These are phyloP conservation scores for Fusarium transvaalense DNA, from an alignment of 2,329 filamentous ascomycete species.

Conservation along the genomic window DNA sequence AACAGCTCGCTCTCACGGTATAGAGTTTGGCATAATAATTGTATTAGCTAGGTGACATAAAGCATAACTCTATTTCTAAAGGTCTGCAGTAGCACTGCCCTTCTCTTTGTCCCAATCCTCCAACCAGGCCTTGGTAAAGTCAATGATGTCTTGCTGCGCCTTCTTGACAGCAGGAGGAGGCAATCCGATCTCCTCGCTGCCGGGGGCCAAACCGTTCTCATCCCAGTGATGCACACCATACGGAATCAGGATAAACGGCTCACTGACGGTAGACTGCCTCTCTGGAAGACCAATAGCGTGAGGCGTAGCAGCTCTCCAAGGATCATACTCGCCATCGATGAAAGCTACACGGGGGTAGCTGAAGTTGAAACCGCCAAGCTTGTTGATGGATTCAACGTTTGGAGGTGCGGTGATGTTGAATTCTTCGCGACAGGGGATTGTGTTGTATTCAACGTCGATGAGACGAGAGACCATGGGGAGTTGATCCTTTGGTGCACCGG, in stretches of 20 bases:
- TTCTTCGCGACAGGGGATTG: slow-evolving; percentile 71
- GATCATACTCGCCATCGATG: slow-evolving; percentile 82
- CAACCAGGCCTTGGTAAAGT: slow-evolving; percentile 77
- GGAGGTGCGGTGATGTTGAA: slow-evolving; percentile 78
- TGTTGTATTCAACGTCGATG: slow-evolving; percentile 72
- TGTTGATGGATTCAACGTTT: slow-evolving; percentile 76
- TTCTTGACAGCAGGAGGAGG: slow-evolving; percentile 70
- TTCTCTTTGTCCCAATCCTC: slow-evolving; percentile 63
- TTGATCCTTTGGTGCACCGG: slow-evolving; percentile 71
- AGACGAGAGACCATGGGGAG: slow-evolving; percentile 79
- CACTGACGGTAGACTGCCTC: slow-evolving; percentile 69
- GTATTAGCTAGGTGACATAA: background rate
- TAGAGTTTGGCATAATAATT: no score
- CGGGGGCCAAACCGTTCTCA: slow-evolving; percentile 70
- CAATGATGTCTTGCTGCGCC: slow-evolving; percentile 68
- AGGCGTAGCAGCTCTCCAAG: slow-evolving; percentile 81
- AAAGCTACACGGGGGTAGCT: slow-evolving; percentile 80
- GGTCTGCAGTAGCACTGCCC: slow-evolving; percentile 8
- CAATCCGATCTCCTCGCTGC: slow-evolving; percentile 70
- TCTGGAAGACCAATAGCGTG: slow-evolving; percentile 72
- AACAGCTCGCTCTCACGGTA: no score
- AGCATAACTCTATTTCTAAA: background rate
- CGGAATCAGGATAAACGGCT: slow-evolving; percentile 80
- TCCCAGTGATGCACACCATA: slow-evolving; percentile 88
- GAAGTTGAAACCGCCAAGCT: slow-evolving; percentile 79